phyloP scores from a whole-genome alignment of 768 basidiomycete species.

The Gloeophyllum trabeum region DNA sequence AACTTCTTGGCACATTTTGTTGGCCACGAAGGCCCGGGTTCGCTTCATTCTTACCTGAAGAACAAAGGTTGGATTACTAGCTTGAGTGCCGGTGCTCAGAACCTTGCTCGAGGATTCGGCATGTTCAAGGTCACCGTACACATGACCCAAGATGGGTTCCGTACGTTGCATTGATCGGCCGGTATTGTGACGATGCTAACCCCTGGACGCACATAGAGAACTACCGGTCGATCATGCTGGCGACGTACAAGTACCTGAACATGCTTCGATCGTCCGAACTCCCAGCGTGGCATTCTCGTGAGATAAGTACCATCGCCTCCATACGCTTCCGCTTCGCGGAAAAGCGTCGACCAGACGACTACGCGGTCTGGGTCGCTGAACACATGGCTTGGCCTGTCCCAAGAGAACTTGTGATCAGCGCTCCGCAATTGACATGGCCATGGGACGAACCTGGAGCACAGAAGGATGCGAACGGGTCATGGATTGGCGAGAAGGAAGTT shows the following conservation, averaged over 20 bases:
- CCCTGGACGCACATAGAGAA: no score
- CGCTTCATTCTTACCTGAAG: conserved; percentile 85
- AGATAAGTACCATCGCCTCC: conserved; percentile 57
- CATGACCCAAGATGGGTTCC: conserved; percentile 78
- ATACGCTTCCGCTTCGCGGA: conserved; percentile 84
- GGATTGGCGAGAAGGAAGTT: conserved; percentile 36
- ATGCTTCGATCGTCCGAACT: conserved; percentile 53
- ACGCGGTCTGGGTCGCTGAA: conserved; percentile 67
- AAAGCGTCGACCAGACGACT: conserved; percentile 68
- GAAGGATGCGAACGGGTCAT: conserved; percentile 16
- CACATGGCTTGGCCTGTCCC: conserved; percentile 76
- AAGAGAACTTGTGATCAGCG: conserved; percentile 62
- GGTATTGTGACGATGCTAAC: not conserved
- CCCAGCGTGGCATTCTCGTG: conserved; percentile 60
- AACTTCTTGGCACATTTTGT: conserved; percentile 71
- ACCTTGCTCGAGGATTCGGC: conserved; percentile 72
- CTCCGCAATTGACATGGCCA: conserved; percentile 58
- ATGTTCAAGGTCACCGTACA: conserved; percentile 80
- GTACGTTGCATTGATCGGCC: conserved; percentile 31
- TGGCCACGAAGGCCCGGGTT: conserved; percentile 91
- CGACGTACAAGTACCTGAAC: conserved; percentile 70
- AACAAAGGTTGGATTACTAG: conserved; percentile 77
- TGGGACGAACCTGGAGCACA: conserved; percentile 48
- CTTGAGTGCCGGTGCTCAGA: conserved; percentile 58
- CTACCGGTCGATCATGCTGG: conserved; percentile 57